phyloP scores from a whole-genome alignment of 441 rosid species.

The Euphorbia corollata region DNA sequence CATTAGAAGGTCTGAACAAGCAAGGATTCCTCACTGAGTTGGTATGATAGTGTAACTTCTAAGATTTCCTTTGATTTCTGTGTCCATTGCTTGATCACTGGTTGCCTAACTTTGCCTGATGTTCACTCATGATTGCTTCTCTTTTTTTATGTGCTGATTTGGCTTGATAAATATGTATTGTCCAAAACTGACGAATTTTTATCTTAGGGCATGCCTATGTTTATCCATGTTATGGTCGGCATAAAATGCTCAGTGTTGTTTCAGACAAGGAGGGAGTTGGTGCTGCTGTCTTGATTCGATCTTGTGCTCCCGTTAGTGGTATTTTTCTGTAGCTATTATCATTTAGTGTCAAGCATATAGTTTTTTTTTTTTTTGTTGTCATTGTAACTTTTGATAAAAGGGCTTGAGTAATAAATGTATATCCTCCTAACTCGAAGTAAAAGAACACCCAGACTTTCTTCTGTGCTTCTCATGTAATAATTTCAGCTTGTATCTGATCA shows the following conservation, averaged over 20 bases:
- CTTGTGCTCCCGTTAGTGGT: conserved; percentile 84
- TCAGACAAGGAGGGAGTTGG: conserved; percentile 87
- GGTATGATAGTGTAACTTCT: conserved; percentile 40
- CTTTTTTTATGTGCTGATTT: background rate
- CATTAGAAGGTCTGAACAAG: conserved; percentile 94
- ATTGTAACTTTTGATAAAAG: background rate
- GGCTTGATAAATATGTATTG: background rate
- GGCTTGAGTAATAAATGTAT: background rate
- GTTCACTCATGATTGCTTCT: conserved; percentile 6
- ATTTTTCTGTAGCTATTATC: conserved; percentile 2
- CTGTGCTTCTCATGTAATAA: background rate
- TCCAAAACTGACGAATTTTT: conserved; percentile 10
- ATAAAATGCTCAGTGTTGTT: conserved; percentile 79
- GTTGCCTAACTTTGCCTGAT: background rate
- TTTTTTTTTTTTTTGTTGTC: background rate
- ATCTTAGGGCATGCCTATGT: conserved; percentile 76
- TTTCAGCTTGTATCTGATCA: background rate
- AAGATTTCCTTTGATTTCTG: conserved; percentile 5
- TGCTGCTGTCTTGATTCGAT: conserved; percentile 72
- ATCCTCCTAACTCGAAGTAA: background rate
- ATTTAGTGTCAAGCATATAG: background rate
- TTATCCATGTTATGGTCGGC: conserved; percentile 84
- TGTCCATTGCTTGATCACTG: background rate
- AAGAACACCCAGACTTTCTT: background rate
- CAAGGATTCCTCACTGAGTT: conserved; percentile 94